Base-by-base conservation (phyloP, 306 rosid species). In the Inga oerstediana region DNA sequence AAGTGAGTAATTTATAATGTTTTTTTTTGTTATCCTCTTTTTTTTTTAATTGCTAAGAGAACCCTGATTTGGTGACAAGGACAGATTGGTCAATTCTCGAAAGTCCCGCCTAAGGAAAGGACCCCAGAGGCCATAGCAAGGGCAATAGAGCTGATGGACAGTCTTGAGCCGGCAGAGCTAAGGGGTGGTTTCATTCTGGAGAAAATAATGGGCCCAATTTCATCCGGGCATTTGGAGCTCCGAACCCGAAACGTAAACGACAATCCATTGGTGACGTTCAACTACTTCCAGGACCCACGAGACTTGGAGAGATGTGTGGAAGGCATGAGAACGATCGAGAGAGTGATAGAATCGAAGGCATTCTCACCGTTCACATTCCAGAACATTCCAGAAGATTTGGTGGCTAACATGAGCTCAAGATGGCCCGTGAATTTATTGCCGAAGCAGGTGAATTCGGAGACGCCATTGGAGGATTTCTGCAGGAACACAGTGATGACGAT, bases 401-500 rank as follows among this genome's bases (percentile, higher is more conserved):
- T 94, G 2, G 85, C 87, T 27, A 91, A 92, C 85, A 82, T 85
- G 79, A 92, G 92, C 0, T 90, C 84, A 3, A 82, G 14, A 59
- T 80, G 89, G 4, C 98, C 98, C 0, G 68, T 90, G 22, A 93
- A 93, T 65, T 17, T 93, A 48, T 74, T 92, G 86, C 97, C 98
- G 0, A 92, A 76, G 58, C 94, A 88, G 37, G 78, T 43, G 39
- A 92, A 92, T 34, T 9, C 85, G 0, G 76, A 90, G 0, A 85
- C 34, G 65, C 90, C 95, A 45, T 39, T 88, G 83, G 94, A 88
- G 72, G 94, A 94, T 59, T 94, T 82, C 41, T 94, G 97, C 51
- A 84, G 56, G 79, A 92, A 91, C 88, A 91, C 93, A 1, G 98
- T 94, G 82, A 87, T 89, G 94, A 92, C 95, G 37, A 94, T 94